Percentiles rank a stretch among this genome's conserved stretches.
phyloP scores from a whole-genome alignment of 257 asterid species.

The Anisodus tanguticus region DNA sequence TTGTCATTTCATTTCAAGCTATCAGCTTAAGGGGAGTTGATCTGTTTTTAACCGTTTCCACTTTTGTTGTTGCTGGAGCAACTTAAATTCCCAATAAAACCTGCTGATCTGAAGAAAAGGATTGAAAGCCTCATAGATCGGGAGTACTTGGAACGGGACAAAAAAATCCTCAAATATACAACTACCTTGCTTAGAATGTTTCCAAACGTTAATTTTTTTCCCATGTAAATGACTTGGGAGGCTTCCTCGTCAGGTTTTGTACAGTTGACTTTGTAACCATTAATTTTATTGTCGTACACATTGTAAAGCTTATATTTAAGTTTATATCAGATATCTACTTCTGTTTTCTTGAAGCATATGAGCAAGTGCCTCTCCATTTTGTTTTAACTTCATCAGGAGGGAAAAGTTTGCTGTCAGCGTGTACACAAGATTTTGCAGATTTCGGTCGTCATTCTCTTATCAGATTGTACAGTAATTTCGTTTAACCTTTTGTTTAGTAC shows the following conservation, averaged over 20 bases:
- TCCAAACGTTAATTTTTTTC: background rate
- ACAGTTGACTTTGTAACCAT: constrained; percentile 54
- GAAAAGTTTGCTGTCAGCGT: background rate
- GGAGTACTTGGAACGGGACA: constrained; percentile 89
- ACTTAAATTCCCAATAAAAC: constrained; percentile 97
- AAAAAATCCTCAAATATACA: constrained; percentile 22
- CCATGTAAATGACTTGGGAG: background rate
- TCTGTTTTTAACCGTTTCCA: background rate
- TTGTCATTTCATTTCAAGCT: background rate
- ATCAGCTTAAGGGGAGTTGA: background rate
- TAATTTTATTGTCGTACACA: constrained; percentile 40
- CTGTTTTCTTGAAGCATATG: background rate
- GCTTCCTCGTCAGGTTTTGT: constrained; percentile 48
- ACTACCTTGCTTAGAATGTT: constrained; percentile 6
- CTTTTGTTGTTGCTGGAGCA: constrained; percentile 38
- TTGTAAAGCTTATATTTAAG: constrained; percentile 35
- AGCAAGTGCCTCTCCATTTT: background rate
- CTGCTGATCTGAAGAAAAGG: constrained; percentile 95
- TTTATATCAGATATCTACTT: background rate
- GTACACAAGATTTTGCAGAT: background rate
- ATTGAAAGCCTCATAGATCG: constrained; percentile 94
- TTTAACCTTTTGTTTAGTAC: background rate
- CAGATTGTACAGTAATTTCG: background rate
- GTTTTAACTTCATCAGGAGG: background rate
- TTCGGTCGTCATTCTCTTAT: background rate